Base-by-base conservation (phyloP, 441 rosid species). In the Sinapis alba region DNA sequence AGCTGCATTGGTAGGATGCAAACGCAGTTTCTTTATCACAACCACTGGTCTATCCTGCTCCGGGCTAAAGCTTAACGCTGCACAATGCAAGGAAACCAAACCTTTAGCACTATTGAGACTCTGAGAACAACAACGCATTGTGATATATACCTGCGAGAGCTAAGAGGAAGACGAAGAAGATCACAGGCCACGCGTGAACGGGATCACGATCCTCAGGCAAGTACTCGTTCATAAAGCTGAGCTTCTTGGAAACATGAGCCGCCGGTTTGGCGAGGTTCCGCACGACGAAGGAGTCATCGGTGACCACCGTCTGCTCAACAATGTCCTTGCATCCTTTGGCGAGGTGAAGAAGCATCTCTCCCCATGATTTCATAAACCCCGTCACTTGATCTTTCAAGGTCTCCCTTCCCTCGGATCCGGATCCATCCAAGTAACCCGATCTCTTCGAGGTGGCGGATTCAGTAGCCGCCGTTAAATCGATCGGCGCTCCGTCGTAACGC, bases 121-220 rank as follows among this genome's bases (percentile, higher is more conserved):
- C 27, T 58, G 41, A 32, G 3, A 6, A 28, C 4, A 12, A 50
- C 6, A 26, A n/a, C 27, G 67, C 50, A 13, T 27, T 53, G 64
- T 4, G 50, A 43, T 2, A 38, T 10, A 13, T 38, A 58, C 20
- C 97, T 62, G 91, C 78, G 69, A 91, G 87, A 11, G 97, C 92
- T 23, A 93, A 83, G 65, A 90, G 67, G 63, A 69, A 84, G 61
- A 87, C 94, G 73, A 86, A 87, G 85, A 90, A 78, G 51, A 93
- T 79, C 23, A 93, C 89, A 16, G 93, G 90, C 96, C 97, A 91
- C 21, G 90, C 92, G 62, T 86, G 92, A 54, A 68, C 78, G 3
- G 97, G 98, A 84, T 93, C 93, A 61, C 91, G 91, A 88, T 93
- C 97, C 88, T 93, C 98, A 0, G 98, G 97, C 79, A 93, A 86